A percentile compares a stretch with the other conserved stretches of the same genome.
Conservation (phyloP, 2,329 filamentous ascomycete genomes). For the Triangularia verruculosa region DNA sequence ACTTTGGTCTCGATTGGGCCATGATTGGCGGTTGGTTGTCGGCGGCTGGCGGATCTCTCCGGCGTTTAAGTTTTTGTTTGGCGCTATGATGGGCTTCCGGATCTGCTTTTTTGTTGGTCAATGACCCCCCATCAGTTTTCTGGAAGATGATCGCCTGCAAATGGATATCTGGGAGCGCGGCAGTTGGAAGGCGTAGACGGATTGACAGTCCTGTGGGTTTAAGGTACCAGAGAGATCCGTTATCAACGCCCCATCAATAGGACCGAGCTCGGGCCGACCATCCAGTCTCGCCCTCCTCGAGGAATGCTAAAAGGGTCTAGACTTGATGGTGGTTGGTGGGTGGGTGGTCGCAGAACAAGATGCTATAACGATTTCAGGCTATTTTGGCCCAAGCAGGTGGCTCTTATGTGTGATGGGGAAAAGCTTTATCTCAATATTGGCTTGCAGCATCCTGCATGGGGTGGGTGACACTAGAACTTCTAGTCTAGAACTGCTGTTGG, state of each 20-base stretch:
- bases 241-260: not conserved
- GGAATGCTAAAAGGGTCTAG: not conserved
- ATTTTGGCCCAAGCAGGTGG: slow-evolving; percentile 6
- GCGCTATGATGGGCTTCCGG: not conserved
- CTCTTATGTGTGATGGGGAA: not conserved
- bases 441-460: not conserved
- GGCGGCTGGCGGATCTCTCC: slow-evolving; percentile 6
- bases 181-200: not conserved
- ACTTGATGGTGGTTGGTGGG: not conserved
- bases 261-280: slow-evolving; percentile 2
- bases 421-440: not conserved
- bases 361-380: slow-evolving; percentile 5
- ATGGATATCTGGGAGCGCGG: not conserved
- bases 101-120: not conserved
- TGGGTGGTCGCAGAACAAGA: not conserved
- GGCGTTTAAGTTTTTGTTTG: not conserved
- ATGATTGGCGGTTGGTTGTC: not conserved
- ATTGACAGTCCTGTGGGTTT: not conserved
- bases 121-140: not conserved
- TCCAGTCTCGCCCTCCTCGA: not conserved
- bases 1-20: not conserved
- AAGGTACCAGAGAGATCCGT: not conserved
- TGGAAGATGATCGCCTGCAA: not conserved
- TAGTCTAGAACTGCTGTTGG: too few species aligned
- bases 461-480: not conserved